Evolutionary conservation across 2,329 filamentous ascomycete species (phyloP).

Genomic region (Mollisia scopiformis): DNA sequence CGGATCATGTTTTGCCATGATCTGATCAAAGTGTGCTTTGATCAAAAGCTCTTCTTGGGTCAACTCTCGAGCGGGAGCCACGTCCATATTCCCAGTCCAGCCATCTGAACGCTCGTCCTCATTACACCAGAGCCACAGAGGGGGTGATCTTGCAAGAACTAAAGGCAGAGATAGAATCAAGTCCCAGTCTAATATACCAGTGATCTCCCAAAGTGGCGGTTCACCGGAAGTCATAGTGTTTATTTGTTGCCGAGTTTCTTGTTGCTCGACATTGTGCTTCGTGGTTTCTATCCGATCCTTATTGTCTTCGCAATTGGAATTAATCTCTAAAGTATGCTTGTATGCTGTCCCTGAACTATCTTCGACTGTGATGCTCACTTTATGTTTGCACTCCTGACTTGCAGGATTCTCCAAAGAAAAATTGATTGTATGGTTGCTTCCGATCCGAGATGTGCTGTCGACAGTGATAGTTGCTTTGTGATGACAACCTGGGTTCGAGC

Average conservation of each 20-base stretch:
- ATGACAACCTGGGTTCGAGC: too few relatives aligned
- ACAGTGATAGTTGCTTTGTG: too few relatives aligned
- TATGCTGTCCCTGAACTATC: background rate
- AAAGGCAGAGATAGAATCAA: conserved; percentile 16
- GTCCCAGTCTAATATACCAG: conserved; percentile 28
- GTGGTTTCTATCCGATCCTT: too few relatives aligned
- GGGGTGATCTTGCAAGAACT: conserved; percentile 16
- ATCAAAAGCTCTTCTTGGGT: conserved; percentile 22
- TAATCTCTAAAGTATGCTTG: background rate
- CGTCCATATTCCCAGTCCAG: conserved; percentile 15
- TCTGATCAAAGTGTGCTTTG: conserved; percentile 26
- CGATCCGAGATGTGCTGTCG: too few relatives aligned
- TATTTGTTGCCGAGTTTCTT: too few relatives aligned
- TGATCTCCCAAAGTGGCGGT: conserved; percentile 17
- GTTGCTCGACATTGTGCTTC: too few relatives aligned
- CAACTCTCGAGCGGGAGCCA: conserved; percentile 5
- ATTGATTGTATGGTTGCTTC: too few relatives aligned
- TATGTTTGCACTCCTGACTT: background rate
- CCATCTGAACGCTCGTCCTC: background rate
- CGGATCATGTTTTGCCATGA: conserved; percentile 8
- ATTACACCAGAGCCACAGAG: conserved; percentile 23
- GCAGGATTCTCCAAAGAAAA: background rate
- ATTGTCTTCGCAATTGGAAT: background rate
- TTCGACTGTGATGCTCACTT: background rate
- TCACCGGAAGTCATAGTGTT: too few relatives aligned